Evolutionary conservation across 805 yeast species (phyloP).

Genomic region (Torulaspora microellipsoides): DNA sequence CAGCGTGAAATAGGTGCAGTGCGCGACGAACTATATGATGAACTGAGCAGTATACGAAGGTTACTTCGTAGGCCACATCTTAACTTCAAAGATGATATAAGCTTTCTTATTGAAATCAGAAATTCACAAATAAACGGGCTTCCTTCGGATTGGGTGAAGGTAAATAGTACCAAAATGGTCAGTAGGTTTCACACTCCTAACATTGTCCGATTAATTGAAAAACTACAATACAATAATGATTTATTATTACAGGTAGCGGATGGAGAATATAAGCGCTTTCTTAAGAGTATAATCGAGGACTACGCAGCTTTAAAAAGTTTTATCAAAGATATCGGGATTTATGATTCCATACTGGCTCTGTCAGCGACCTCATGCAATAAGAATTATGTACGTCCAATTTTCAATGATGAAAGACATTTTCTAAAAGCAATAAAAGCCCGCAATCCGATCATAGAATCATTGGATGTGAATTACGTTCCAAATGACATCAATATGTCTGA

Average conservation of each 20-base stretch:
- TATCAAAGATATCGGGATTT: constrained; percentile 44
- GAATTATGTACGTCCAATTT: constrained; percentile 46
- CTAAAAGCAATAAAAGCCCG: constrained; percentile 54
- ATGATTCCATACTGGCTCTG: constrained; percentile 67
- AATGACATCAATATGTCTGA: constrained; percentile 54
- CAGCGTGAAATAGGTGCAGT: constrained; percentile 40
- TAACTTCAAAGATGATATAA: constrained; percentile 56
- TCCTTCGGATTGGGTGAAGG: constrained; percentile 74
- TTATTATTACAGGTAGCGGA: constrained; percentile 32
- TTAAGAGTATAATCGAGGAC: constrained; percentile 36
- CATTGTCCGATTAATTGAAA: constrained; percentile 46
- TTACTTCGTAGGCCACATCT: constrained; percentile 53
- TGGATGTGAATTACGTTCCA: constrained; percentile 52
- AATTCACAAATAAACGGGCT: constrained; percentile 50
- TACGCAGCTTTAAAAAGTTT: constrained; percentile 40
- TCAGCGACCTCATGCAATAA: constrained; percentile 53
- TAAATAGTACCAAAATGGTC: constrained; percentile 62
- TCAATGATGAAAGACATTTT: constrained; percentile 42
- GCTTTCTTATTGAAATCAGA: constrained; percentile 72
- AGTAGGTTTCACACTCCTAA: constrained; percentile 70
- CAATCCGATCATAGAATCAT: constrained; percentile 61
- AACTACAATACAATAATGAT: constrained; percentile 58
- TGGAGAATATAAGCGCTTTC: constrained; percentile 32
- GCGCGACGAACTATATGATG: constrained; percentile 46
- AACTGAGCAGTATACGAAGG: constrained; percentile 44